Conservation (phyloP, 495 filamentous ascomycete genomes). For the Aspergillus ostianus region DNA sequence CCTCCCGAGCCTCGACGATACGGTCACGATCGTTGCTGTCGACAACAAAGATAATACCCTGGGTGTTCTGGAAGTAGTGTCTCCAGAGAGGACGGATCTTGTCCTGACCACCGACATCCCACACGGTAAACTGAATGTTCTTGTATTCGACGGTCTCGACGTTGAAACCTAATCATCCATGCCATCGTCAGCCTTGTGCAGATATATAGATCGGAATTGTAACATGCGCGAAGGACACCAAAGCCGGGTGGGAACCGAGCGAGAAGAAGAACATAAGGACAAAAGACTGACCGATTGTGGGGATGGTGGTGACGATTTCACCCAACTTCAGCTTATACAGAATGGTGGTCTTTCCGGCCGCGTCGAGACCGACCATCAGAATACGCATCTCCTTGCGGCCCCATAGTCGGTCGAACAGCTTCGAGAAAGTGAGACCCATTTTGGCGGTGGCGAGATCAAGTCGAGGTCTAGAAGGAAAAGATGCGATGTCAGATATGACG, state of each 20-base stretch:
- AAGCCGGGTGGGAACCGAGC: conserved; percentile 7
- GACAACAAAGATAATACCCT: conserved; percentile 99
- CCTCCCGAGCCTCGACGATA: conserved; percentile 97
- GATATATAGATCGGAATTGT: conserved; percentile 6
- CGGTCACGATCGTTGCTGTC: conserved; percentile 99
- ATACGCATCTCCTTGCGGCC: conserved; percentile 99
- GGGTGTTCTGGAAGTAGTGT: conserved; percentile 99
- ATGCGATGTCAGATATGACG: conserved; percentile 26
- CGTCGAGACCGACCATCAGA: conserved; percentile 98
- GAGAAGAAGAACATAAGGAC: neutral
- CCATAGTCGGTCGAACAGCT: conserved; percentile 91
- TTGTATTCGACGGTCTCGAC: conserved; percentile 99
- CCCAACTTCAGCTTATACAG: conserved; percentile 99
- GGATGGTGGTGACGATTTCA: conserved; percentile 99
- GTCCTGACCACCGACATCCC: conserved; percentile 99
- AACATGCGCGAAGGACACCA: neutral
- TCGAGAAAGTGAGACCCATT: conserved; percentile 95
- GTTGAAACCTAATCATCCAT: conserved; percentile 77
- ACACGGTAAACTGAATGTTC: conserved; percentile 99
- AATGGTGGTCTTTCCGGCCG: conserved; percentile 99
- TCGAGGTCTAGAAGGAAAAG: conserved; percentile 22
- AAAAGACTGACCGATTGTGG: conserved; percentile 87
- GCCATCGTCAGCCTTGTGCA: conserved; percentile 4
- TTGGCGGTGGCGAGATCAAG: conserved; percentile 50
- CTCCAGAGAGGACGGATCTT: conserved; percentile 99